Evolutionary conservation across 2,329 filamentous ascomycete genomes (phyloP), one percentile per base, ranked within the genome.

Genomic region (Xylaria polymorpha): DNA sequence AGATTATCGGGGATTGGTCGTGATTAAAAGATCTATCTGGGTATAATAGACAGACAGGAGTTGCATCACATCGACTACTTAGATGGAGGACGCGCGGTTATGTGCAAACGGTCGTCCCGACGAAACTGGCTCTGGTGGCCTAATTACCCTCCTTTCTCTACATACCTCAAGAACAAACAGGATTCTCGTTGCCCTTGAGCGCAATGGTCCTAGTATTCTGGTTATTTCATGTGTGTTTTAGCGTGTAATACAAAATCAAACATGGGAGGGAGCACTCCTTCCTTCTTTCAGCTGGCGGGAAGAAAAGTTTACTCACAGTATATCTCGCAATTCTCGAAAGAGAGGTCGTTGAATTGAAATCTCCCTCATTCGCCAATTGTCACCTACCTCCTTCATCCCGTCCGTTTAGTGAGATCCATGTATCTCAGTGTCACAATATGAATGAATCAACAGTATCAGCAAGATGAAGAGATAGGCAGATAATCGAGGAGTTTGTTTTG

Each of bases 1-100:
- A 20, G 62, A 37, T 35, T 41, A 43, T 55, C 32, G 14, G 35
- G 37, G 22, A 51, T 56, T 37, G 29, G 6, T 9, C 10, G 15
- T 53, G 18, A 15, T 41, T 20, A n/a, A 41, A 20, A 56, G n/a
- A 50, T 65, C 59, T n/a, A 50, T n/a, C 35, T 57, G 39, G 25
- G 50, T 51, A 62, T 25, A 56, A 63, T 66, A 68, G 68, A 68
- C 35, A 44, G 41, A 55, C 14, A 8, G 41, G 25, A 18, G 14
- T 18, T 6, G 37, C 37, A 43, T 29, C 37, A 12, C 20, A 18
- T 10, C 18, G 1, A 43, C 9, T 29, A 29, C 25, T 29, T 53
- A 53, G 50, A 53, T 35, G 50, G 15, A 53, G 29, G 7, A 53
- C 50, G 32, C 25, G 3, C 15, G 50, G 25, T 14, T 50, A 50